Base-by-base conservation (phyloP, 2,329 filamentous ascomycete species). In the Neofusicoccum kwambonambiense region DNA sequence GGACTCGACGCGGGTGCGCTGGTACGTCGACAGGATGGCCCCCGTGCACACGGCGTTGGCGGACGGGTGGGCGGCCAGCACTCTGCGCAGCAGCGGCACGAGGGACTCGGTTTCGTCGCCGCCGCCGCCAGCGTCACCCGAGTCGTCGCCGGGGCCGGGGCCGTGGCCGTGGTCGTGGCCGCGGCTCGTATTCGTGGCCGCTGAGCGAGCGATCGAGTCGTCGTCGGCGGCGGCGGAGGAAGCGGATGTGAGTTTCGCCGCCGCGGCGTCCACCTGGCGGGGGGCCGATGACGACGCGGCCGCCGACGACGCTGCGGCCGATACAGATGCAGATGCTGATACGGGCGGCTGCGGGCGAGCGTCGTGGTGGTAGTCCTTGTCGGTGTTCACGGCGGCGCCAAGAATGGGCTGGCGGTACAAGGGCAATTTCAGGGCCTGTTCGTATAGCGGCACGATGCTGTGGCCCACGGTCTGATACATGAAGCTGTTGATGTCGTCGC, bases 401-500 rank as follows among this genome's bases (percentile, higher is more conserved):
- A 77, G 74, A 70, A 98, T 97, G 62, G 87, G 81, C 70, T 89
- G 86, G 19, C 95, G 89, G 77, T 95, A 97, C 1, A 99, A 83
- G 27, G 94, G 94, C 39, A 98, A 83, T 0, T 84, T 87, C 1
- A 97, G 88, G 39, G 92, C 93, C 54, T 86, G 78, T 66, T 89
- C 88, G 75, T 97, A 98, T 15, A 97, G 84, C 2, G 93, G 92
- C 65, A 98, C 89, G 17, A 97, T 82, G 65, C 87, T 85, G 78
- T 98, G 92, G 12, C 95, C 95, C 66, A 97, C 91, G 3, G 95
- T 99, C 82, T 99, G 95, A 82, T 98, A 99, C 95, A 99, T 99
- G 87, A 95, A 98, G 80, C 93, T 97, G 78, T 99, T 92, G 71
- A 96, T 84, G 76, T 98, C 91, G 64, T 84, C 79, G 68, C 83